These are phyloP conservation scores for Graphiopsis chlorocephala DNA, from an alignment of 2,329 filamentous ascomycete genomes.

Conservation along the genomic window DNA sequence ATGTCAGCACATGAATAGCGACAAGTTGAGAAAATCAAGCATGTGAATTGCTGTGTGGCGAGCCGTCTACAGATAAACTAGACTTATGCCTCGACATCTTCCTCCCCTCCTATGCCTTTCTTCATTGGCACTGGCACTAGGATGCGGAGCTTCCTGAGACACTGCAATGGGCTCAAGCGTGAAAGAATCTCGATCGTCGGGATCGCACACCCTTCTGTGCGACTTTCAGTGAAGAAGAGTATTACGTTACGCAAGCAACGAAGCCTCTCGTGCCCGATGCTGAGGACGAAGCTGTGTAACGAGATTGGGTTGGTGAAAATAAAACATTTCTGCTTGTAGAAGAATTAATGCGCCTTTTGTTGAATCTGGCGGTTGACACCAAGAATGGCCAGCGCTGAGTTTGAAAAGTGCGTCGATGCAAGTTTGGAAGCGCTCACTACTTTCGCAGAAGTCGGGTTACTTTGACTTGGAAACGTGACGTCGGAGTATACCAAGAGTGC, in stretches of 20 bases:
- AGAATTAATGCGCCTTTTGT: slow-evolving; percentile 46
- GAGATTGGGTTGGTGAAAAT: neutral
- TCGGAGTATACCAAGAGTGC: neutral
- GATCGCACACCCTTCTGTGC: no score
- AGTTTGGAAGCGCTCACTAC: neutral
- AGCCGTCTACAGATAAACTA: no score
- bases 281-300: neutral
- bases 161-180: no score
- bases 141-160: no score
- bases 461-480: neutral
- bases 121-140: no score
- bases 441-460: neutral
- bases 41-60: no score
- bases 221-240: neutral
- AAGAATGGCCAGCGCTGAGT: slow-evolving; percentile 39
- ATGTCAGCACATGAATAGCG: no score
- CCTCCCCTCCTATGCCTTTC: no score
- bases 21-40: no score
- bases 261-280: neutral
- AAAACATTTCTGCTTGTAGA: slow-evolving; percentile 46
- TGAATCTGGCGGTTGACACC: slow-evolving; percentile 45
- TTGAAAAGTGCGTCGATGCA: neutral
- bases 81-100: no score
- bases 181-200: no score
- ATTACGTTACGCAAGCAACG: neutral